Percentiles rank a stretch among this genome's conserved stretches.
These are phyloP conservation scores for Brasilioporus rufonigricans DNA, from an alignment of 768 basidiomycete genomes.

Conservation along the genomic window DNA sequence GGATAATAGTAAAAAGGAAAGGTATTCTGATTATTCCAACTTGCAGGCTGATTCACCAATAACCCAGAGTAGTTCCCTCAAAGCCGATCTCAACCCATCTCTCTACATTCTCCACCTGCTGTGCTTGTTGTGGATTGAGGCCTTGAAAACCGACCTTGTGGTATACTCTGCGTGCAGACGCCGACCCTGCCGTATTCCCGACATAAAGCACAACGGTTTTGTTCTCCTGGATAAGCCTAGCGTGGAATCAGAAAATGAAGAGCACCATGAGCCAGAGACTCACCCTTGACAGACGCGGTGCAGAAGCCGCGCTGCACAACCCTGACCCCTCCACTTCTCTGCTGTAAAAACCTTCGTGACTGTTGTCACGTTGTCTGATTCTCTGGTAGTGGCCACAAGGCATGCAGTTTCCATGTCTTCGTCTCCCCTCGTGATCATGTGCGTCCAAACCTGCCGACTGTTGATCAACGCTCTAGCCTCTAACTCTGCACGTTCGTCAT, in stretches of 20 bases:
- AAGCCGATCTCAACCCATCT: slow-evolving; percentile 69
- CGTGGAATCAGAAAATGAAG: slow-evolving; percentile 5
- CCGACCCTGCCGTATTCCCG: slow-evolving; percentile 37
- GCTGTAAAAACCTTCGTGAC: slow-evolving; percentile 74
- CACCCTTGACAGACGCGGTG: slow-evolving; percentile 55
- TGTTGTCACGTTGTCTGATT: slow-evolving; percentile 52
- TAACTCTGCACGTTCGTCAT: slow-evolving; percentile 35
- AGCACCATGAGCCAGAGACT: slow-evolving; percentile 19
- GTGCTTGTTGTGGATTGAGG: slow-evolving; percentile 30
- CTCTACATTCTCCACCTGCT: slow-evolving; percentile 42
- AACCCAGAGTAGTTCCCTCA: slow-evolving; percentile 48
- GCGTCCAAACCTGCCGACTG: slow-evolving; percentile 57
- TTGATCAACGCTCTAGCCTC: slow-evolving; percentile 54
- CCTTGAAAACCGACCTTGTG: slow-evolving; percentile 65
- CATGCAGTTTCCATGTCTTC: slow-evolving; percentile 47
- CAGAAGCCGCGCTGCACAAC: slow-evolving; percentile 63
- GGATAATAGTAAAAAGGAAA: not conserved
- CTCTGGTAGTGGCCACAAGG: slow-evolving; percentile 67
- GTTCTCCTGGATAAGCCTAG: slow-evolving; percentile 39
- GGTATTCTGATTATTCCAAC: not conserved
- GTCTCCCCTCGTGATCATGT: slow-evolving; percentile 37
- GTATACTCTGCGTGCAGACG: slow-evolving; percentile 58
- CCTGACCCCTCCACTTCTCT: slow-evolving; percentile 45
- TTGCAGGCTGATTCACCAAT: slow-evolving; percentile 52
- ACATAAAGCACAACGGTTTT: slow-evolving; percentile 63